Evolutionary conservation across 176 grass and related monocot species (phyloP).

Genomic region (Oryza longistaminata): DNA sequence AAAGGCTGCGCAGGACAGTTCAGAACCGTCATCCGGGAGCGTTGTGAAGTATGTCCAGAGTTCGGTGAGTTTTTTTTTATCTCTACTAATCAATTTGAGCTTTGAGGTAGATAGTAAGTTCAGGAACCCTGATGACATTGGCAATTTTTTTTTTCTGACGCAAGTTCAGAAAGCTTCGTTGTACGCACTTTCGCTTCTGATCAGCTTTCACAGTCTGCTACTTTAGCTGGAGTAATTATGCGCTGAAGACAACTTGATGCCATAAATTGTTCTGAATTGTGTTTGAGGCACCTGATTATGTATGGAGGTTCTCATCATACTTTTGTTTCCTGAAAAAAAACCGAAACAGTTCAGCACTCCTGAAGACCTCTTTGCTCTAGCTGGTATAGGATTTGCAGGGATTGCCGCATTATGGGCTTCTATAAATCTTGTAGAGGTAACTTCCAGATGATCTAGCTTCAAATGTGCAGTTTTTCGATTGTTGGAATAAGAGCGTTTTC

Average conservation of each 20-base stretch:
- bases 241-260: not conserved
- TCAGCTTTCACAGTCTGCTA: not conserved
- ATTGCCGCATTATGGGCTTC: constrained; percentile 79
- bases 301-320: not conserved
- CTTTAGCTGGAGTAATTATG: not conserved
- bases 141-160: not conserved
- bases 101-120: not conserved
- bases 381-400: constrained; percentile 72
- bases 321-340: not conserved
- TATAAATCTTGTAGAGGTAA: constrained; percentile 62
- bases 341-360: constrained; percentile 56
- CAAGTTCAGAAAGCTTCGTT: not conserved
- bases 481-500: not conserved
- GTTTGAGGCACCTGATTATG: not conserved
- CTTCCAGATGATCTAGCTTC: not conserved
- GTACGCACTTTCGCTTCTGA: not conserved
- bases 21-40: constrained; percentile 64
- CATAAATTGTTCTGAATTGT: not conserved
- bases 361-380: constrained; percentile 82
- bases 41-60: constrained; percentile 64
- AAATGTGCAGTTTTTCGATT: not conserved
- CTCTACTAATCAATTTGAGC: not conserved
- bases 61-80: constrained; percentile 58
- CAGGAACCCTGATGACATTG: not conserved
- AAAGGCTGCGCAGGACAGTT: constrained; percentile 51